Evolutionary conservation across 1,139 yeast genomes (phyloP).

Genomic region (Sugiyamaella paludigena): DNA sequence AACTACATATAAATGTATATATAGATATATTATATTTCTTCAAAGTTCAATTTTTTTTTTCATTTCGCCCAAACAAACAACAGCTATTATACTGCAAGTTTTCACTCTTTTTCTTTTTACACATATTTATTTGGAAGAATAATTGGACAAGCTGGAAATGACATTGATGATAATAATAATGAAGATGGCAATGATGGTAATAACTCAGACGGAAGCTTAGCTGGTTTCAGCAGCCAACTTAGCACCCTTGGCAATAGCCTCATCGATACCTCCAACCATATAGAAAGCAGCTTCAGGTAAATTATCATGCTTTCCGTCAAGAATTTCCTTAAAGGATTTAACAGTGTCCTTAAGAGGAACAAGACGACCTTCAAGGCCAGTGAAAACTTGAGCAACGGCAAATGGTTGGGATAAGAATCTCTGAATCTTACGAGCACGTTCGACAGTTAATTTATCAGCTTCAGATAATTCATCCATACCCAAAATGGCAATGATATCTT

Average conservation of each 20-base stretch:
- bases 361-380: slow-evolving; percentile 98
- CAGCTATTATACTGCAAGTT: no score
- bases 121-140: no score
- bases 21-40: neutral
- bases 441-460: slow-evolving; percentile 97
- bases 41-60: neutral
- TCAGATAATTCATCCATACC: slow-evolving; percentile 99
- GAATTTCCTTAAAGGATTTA: slow-evolving; percentile 91
- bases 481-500: slow-evolving; percentile 99
- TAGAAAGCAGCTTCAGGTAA: slow-evolving; percentile 99
- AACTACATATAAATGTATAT: no score
- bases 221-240: slow-evolving; percentile 94
- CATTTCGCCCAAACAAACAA: no score
- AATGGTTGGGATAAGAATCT: slow-evolving; percentile 99
- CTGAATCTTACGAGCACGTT: slow-evolving; percentile 99
- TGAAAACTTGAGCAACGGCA: slow-evolving; percentile 99
- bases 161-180: slow-evolving; percentile 1
- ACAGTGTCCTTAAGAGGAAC: slow-evolving; percentile 96
- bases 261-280: slow-evolving; percentile 99
- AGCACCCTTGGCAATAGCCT: slow-evolving; percentile 97
- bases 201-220: slow-evolving; percentile 37
- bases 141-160: no score
- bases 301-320: slow-evolving; percentile 97
- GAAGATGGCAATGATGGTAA: slow-evolving; percentile 1
- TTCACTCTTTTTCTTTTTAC: no score